A percentile compares a stretch with the other conserved stretches of the same genome.
phyloP scores from a whole-genome alignment of 306 rosid species.

The Prunus mira region DNA sequence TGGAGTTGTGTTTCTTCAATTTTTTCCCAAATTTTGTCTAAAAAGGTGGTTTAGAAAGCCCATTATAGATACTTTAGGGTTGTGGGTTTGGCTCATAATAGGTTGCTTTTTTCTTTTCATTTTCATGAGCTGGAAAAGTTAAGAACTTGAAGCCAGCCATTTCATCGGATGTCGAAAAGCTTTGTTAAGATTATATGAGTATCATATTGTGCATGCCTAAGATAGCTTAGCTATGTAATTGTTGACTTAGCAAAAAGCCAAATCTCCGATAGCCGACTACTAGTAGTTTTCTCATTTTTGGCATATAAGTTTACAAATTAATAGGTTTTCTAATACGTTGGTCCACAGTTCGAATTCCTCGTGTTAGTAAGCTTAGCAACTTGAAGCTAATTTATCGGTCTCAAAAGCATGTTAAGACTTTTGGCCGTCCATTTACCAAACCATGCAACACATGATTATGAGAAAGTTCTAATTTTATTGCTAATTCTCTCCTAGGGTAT shows the following conservation, averaged over 20 bases:
- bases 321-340: not conserved
- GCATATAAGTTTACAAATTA: not conserved
- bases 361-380: not conserved
- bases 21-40: too few relatives aligned
- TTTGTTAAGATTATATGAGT: not conserved
- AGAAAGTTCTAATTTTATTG: not conserved
- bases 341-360: not conserved
- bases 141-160: not conserved
- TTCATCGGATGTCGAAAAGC: not conserved
- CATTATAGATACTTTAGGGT: too few relatives aligned
- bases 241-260: not conserved
- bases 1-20: too few relatives aligned
- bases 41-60: too few relatives aligned
- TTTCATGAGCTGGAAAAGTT: not conserved
- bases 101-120: too few relatives aligned
- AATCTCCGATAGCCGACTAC: not conserved
- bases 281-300: not conserved
- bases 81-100: too few relatives aligned
- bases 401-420: conserved; percentile 12
- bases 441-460: not conserved
- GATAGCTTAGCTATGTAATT: not conserved
- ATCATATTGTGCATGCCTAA: not conserved
- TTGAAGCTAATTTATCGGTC: conserved; percentile 29
- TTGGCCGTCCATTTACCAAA: not conserved
- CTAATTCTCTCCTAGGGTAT: not conserved